Evolutionary conservation across 2,329 filamentous ascomycete genomes (phyloP), one percentile per base, ranked within the genome.

Genomic region (Kalmusia sp.): DNA sequence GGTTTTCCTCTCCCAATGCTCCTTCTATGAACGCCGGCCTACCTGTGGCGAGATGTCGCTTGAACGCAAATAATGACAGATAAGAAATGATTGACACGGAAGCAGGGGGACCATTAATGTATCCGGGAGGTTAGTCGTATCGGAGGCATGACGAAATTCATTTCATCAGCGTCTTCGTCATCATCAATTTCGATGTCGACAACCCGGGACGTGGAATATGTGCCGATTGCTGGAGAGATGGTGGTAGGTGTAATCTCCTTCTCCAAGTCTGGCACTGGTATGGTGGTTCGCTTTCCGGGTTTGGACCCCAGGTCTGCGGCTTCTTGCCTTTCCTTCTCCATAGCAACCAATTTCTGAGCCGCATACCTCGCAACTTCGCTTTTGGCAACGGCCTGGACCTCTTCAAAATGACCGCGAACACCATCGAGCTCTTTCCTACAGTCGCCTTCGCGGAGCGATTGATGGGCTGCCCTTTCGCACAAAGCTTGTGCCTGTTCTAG

Each of bases 391-490:
- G 84, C 82, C 45, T 87, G 79, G 1, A 92, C 86, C 50, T 87
- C 82, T 7, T 76, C 76, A 37, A 96, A 83, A 14, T 86, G 84
- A 52, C 81, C 79, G 66, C 87, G 84, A 48, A 93, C 88, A 40
- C 86, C 87, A 22, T 81, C 79, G 33, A 96, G 82, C 72, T 96
- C 91, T 15, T 85, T 83, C n/a, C 80, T 83, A 74, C 93, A 96
- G 66, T 95, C 89, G 9, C 92, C 93, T 48, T 92, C 89, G 21
- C 93, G 86, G n/a, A 97, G 80, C 56, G 95, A 92, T 67, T 96
- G 91, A 68, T 96, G 92, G 0, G 93, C 93, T 2, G 90, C 93
- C 49, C 87, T 87, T 76, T 97, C 93, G 70, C 91, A 96, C 64
- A 92, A 84, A 51, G 83, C 83, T 71, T 96, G 92, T 4, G 91